Evolutionary conservation across 257 asterid genomes (phyloP), one percentile per base, ranked within the genome.

Genomic region (Verbascum thapsus): DNA sequence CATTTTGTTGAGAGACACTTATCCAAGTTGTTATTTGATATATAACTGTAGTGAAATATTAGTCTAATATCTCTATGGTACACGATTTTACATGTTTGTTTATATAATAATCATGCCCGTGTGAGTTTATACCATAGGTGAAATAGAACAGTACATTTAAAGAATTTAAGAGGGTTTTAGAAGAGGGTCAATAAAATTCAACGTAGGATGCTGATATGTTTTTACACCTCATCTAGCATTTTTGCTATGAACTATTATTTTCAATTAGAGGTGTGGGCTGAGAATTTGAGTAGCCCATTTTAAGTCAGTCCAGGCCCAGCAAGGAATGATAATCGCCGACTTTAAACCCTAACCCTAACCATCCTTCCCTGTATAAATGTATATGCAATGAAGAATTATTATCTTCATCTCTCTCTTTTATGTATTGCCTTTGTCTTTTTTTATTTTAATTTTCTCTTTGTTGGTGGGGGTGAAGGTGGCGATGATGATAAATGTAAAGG

Each of bases 401-500:
- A 54, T 9, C 39, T 7, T 10, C 32, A 26, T 26, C 32, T 26
- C 1, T 16, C 19, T 58, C 35, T 58, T 9, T 35, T 17, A 0
- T 35, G 2, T 26, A 26, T 4, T 32, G 8, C 2, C 0, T 37
- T 15, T 37, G 2, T 8, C 38, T 18, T 16, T 18, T 10, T 18
- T 2, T 13, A 37, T 17, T 9, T 0, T 10, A 41, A 2, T 0
- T 16, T 53, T 53, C 4, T 20, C 0, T 12, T 0, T 40, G 6
- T 3, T 53, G 5, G 1, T 64, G 18, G 16, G 22, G 0, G 8
- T 26, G 13, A 57, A n/a, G n/a, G 61, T 34, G 76, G 76, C 66
- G 37, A 54, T 72, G 74, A 73, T 67, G 78, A 38, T 12, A 18
- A 45, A 37, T 7, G 0, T 0, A 26, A 61, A 72, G 74, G 78